A percentile compares a stretch with the other conserved stretches of the same genome.
These are phyloP conservation scores for Tulasnella sp. DNA, from an alignment of 768 basidiomycete species.

Conservation along the genomic window DNA sequence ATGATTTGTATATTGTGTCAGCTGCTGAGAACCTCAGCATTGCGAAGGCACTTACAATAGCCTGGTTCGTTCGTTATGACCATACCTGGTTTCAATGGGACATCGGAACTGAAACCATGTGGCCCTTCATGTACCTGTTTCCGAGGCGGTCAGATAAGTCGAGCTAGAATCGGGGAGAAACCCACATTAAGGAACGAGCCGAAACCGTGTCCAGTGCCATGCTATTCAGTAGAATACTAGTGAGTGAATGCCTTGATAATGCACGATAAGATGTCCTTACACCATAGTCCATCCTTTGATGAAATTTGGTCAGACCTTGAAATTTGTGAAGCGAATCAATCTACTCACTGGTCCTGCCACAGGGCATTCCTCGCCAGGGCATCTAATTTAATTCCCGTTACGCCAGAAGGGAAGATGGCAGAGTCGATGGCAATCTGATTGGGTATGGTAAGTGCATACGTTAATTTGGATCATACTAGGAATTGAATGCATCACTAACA, in stretches of 20 bases:
- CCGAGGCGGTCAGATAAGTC: constrained; percentile 25
- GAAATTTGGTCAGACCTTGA: constrained; percentile 6
- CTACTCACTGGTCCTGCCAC: constrained; percentile 56
- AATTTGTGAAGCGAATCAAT: background rate
- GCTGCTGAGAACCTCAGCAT: too few species aligned
- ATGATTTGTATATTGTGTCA: too few species aligned
- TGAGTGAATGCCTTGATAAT: background rate
- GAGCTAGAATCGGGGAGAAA: background rate
- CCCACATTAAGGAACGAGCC: constrained; percentile 55
- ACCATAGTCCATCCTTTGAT: constrained; percentile 23
- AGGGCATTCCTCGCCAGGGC: constrained; percentile 80
- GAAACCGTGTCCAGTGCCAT: constrained; percentile 86
- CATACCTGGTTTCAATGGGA: constrained; percentile 70
- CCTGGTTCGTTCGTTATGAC: constrained; percentile 92
- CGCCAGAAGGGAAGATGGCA: constrained; percentile 83
- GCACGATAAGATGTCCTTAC: background rate
- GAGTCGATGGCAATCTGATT: constrained; percentile 67
- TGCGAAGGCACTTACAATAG: too few species aligned
- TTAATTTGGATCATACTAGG: too few species aligned
- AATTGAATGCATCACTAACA: constrained; percentile 38
- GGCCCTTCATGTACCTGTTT: constrained; percentile 57
- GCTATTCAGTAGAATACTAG: constrained; percentile 30
- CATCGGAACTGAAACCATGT: constrained; percentile 56
- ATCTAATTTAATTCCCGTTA: constrained; percentile 69
- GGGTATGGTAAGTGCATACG: constrained; percentile 17